Evolutionary conservation across 192 early-diverging fungal species (phyloP), one percentile per base, ranked within the genome.

Genomic region (Phycomyces nitens): DNA sequence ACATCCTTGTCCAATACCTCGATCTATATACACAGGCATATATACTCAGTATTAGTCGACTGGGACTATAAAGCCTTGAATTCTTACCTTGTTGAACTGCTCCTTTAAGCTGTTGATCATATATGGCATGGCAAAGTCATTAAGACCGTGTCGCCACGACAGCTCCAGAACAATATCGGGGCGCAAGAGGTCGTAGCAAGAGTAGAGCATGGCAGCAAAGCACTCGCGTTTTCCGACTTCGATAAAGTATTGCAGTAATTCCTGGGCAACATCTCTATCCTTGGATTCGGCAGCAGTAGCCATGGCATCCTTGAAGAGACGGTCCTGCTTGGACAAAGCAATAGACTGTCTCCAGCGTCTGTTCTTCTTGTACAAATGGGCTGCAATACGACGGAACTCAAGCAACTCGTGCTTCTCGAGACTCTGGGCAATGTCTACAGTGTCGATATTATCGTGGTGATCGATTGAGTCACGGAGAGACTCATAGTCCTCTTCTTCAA

Each of bases 241-340:
- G 34, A 97, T 89, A 84, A 99, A 99, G 85, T 89, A 99, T 68
- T 89, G 88, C 58, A 99, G 76, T 58, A 99, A 77, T 67, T 99
- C 96, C 71, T 99, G 95, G 49, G 92, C 94, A 20, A 94, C 88
- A 54, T 96, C 92, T 15, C 86, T 81, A 65, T 87, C 92, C 41
- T 82, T 83, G 15, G 94, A 96, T 61, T 90, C 88, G n/a, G 91
- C 90, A 8, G 94, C 97, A 6, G 97, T 98, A 60, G 95, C 94
- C 92, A 99, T 99, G 1, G 95, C 95, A 68, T 99, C 97, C 83
- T 97, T 96, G 82, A 88, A 99, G 41, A 98, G 86, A 64, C 92
- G 84, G 77, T 99, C 96, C 79, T 97, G 89, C 84, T 99, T 98
- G 18, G 95, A 97, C 43, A 99, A 77, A 12, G 86, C 82, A 71